These are phyloP conservation scores for Nakazawaea siamensis DNA, from an alignment of 805 yeast species.

Conservation along the genomic window DNA sequence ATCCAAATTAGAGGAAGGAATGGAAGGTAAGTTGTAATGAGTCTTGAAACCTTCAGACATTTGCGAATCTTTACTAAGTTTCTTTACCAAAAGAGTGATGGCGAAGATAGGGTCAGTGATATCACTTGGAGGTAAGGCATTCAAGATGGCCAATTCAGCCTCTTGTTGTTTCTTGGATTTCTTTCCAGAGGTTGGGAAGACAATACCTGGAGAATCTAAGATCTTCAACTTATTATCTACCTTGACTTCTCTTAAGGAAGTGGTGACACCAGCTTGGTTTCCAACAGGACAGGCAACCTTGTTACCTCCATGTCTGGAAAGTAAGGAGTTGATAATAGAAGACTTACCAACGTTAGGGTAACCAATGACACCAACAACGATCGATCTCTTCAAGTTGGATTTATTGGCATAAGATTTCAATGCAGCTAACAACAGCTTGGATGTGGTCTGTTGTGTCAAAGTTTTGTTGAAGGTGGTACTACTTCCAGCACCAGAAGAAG, in stretches of 20 bases:
- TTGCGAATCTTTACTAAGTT: conserved; percentile 62
- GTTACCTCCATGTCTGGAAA: conserved; percentile 68
- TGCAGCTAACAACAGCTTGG: conserved; percentile 66
- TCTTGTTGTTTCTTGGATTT: conserved; percentile 57
- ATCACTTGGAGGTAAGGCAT: conserved; percentile 84
- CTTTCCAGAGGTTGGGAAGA: conserved; percentile 62
- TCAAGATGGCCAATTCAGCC: conserved; percentile 82
- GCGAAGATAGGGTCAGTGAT: conserved; percentile 82
- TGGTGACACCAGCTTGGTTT: conserved; percentile 96
- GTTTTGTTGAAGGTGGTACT: conserved; percentile 64
- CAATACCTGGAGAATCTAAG: conserved; percentile 95
- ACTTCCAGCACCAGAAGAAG: conserved; percentile 61
- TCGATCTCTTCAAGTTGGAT: conserved; percentile 79
- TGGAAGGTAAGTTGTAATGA: conserved; percentile 72
- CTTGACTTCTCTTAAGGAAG: conserved; percentile 84
- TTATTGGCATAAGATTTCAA: conserved; percentile 80
- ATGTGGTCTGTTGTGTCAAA: conserved; percentile 62
- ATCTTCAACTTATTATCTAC: conserved; percentile 83
- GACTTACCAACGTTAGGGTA: conserved; percentile 98
- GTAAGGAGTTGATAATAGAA: conserved; percentile 83
- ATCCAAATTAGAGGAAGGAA: conserved; percentile 63
- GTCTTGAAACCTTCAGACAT: conserved; percentile 71
- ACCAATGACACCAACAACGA: conserved; percentile 92
- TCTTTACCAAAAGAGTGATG: conserved; percentile 65
- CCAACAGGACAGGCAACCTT: conserved; percentile 90